Conservation (phyloP, 192 early-diverging fungal genomes). For the Umbelopsis sp. region DNA sequence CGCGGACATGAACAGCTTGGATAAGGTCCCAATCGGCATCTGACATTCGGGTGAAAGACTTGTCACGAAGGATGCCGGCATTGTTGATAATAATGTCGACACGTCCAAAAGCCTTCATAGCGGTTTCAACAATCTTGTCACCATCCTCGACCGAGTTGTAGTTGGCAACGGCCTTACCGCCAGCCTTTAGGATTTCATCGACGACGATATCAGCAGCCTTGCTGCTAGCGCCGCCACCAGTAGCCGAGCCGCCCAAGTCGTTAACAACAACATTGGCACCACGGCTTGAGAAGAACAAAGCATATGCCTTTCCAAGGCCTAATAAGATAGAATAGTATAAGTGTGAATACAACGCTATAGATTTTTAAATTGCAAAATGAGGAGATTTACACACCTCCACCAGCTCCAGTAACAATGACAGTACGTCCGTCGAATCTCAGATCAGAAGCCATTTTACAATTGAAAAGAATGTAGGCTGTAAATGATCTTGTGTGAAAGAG, state of each 20-base stretch:
- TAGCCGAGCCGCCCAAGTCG: constrained; percentile 82
- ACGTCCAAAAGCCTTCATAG: constrained; percentile 91
- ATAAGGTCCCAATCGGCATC: constrained; percentile 98
- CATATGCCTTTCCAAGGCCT: constrained; percentile 87
- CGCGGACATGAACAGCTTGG: constrained; percentile 88
- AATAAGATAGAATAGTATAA: neutral
- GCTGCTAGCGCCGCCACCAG: constrained; percentile 74
- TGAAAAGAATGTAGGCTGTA: neutral
- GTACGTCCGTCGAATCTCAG: constrained; percentile 83
- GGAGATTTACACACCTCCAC: constrained; percentile 69
- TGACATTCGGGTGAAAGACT: constrained; percentile 94
- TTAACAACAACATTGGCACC: constrained; percentile 97
- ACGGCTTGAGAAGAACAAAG: constrained; percentile 85
- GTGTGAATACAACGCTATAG: neutral
- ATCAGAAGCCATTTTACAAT: constrained; percentile 33
- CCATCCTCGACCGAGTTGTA: constrained; percentile 98
- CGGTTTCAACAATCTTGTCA: constrained; percentile 97
- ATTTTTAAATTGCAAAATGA: neutral
- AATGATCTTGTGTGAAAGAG: constrained; percentile 3
- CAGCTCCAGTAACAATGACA: constrained; percentile 95
- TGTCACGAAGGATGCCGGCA: constrained; percentile 97
- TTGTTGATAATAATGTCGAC: constrained; percentile 98
- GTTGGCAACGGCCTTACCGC: constrained; percentile 94
- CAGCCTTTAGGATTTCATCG: constrained; percentile 83
- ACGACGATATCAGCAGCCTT: constrained; percentile 94